Evolutionary conservation across 352 stramenopile species (phyloP), one percentile per base, ranked within the genome.

Genomic region (Pythium coloratum): DNA sequence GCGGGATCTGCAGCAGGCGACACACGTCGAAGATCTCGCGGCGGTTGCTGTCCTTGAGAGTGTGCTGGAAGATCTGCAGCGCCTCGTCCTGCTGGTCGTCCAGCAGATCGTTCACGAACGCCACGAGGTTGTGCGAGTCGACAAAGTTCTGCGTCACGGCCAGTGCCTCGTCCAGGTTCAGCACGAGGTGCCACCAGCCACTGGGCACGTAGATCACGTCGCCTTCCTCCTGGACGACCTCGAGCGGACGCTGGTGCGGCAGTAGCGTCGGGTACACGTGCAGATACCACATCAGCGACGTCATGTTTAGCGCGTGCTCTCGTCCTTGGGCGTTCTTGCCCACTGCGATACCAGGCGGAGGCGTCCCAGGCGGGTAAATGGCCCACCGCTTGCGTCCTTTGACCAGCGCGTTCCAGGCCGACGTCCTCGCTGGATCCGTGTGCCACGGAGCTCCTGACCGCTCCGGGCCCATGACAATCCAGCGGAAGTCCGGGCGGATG

Each of bases 131-230:
- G 68, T 93, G 80, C n/a, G 86, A 85, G 67, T 96, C 84, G 49
- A 96, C 84, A 65, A 97, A 97, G 69, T 99, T 99, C 64, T 99
- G 94, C 2, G 96, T 99, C 50, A 99, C 87, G 6, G 96, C 96
- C 34, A 99, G 90, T 18, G 94, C 98, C 33, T 84, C 70, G 32
- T 96, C 91, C 13, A 99, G 81, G 72, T 99, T 99, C 53, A 99
- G 77, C 20, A 99, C 97, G 55, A 94, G 82, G 69, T 99, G 97
- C 96, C 97, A 99, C 96, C 96, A 99, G 18, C 96, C 96, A 66
- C 94, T 97, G 6, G 97, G 96, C 26, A 99, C 96, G 81, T 98
- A 99, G 51, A 99, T 90, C 6, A 97, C 94, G 67, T 99, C 97
- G 12, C 97, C 96, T 13, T 95, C 84, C 70, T 97, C 82, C 53